A percentile compares a stretch with the other conserved stretches of the same genome.
Evolutionary conservation across 495 filamentous ascomycete genomes (phyloP).

Genomic region (Daldinia bambusicola): DNA sequence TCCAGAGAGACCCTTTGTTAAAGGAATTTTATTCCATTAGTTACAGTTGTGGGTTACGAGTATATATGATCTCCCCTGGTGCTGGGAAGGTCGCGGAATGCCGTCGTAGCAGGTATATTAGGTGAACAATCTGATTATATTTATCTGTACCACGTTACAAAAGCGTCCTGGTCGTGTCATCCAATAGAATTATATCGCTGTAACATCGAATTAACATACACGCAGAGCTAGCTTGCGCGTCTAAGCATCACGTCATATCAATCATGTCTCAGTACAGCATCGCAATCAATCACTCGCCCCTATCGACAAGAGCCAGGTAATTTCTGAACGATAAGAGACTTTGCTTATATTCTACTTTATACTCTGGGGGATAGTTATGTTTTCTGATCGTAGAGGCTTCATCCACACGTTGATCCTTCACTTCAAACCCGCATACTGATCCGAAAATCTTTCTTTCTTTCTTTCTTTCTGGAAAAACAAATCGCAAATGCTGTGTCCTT

Average conservation of each 20-base stretch:
- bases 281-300: not conserved
- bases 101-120: not conserved
- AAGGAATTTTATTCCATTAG: not conserved
- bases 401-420: not conserved
- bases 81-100: not conserved
- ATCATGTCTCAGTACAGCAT: not conserved
- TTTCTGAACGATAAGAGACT: constrained; percentile 34
- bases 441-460: not conserved
- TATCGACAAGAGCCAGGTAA: not conserved
- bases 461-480: constrained; percentile 11
- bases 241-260: not conserved
- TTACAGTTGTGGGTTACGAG: not conserved
- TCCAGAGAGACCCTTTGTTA: too few relatives aligned
- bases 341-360: constrained; percentile 46
- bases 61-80: not conserved
- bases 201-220: not conserved
- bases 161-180: not conserved
- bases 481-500: constrained; percentile 5
- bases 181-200: not conserved
- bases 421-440: not conserved
- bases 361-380: constrained; percentile 13
- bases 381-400: constrained; percentile 1
- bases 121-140: not conserved
- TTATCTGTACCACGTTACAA: not conserved
- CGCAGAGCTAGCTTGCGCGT: not conserved